Evolutionary conservation across 192 early-diverging fungal genomes (phyloP), one percentile per base, ranked within the genome.

Genomic region (Bifiguratus adelaidae): DNA sequence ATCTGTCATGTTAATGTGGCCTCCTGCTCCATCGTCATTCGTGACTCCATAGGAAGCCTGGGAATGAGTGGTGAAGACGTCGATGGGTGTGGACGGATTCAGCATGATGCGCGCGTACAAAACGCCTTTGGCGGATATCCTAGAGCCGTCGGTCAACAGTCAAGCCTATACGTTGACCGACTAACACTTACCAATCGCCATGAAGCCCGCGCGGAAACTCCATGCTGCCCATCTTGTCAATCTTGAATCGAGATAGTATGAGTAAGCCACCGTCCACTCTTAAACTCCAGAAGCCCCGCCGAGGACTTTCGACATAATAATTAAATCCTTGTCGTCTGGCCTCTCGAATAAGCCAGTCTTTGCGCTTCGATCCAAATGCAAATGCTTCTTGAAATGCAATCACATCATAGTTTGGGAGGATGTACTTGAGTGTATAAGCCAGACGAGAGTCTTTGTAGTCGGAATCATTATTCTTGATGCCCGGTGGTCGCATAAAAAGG

Each of bases 391-490:
- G 88, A 48, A 92, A 65, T 32, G 76, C 72, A 21, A 92, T 73
- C 13, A 92, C 63, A 58, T 90, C 83, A 61, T 82, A 85, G n/a
- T 75, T 49, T n/a, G 68, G 73, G 27, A 89, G 63, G 18, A 86
- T 58, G 41, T 71, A 51, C 22, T 76, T 62, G 27, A 85, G 76
- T 48, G 90, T 74, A 36, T 77, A 80, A 35, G 62, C 77, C 43
- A 89, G 60, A 16, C 89, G 75, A n/a, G 55, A 72, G 42, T 85
- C 77, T 53, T 92, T 92, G 73, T 82, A 81, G 66, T 92, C 89
- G 19, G 72, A 74, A 46, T 64, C 61, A 61, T 86, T 79, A 52
- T 76, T 84, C 38, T 76, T 71, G n/a, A 86, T 65, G 12, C 74
- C 65, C 6, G 83, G 83, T 22, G 80, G 78, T 11, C 83, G 67